Base-by-base conservation (phyloP, 768 basidiomycete species). In the Panaeolus papilionaceus region DNA sequence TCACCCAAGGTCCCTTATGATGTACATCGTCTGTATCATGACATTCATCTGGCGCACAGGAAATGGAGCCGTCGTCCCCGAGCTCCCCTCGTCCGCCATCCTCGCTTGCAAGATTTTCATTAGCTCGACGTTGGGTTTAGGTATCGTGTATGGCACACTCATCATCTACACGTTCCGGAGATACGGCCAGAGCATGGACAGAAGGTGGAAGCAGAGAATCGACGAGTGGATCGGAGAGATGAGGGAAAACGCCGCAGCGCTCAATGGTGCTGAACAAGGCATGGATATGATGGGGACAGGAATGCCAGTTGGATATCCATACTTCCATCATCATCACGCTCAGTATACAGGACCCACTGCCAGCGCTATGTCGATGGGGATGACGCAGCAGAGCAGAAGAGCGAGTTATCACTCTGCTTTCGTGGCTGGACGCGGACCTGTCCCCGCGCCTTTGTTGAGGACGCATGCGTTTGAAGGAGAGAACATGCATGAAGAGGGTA, bases 11-110 rank as follows among this genome's bases (percentile, higher is more conserved):
- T 51, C 90, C 0, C 84, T 91, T 70, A 82, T 88, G 23, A 75
- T 84, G 51, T 90, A 88, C 75, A 72, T 86, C 69, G 70, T 79
- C 8, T 81, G 86, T 42, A 87, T 89, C 66, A 81, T 90, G 72
- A 81, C 86, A 1, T 90, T 85, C 69, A 82, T 91, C 64, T 92
- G 90, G 90, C 82, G 88, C 40, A 84, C 84, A 0, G 87, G 86
- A 5, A 80, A 85, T 58, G 28, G 47, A 18, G 37, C 65, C 20
- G 61, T 70, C 74, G 1, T 1, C 62, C 14, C 79, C 73, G 6
- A 69, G 47, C 51, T 75, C 68, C 18, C 78, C 82, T 0, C 73
- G 74, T 4, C 76, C 75, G 5, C 67, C 47, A n/a, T 74, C 86
- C 23, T 86, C 79, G n/a, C 82, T 82, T 49, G 70, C 2, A 84